phyloP scores from a whole-genome alignment of 371 early-diverging fungal species.

The Actinomortierella ambigua region DNA sequence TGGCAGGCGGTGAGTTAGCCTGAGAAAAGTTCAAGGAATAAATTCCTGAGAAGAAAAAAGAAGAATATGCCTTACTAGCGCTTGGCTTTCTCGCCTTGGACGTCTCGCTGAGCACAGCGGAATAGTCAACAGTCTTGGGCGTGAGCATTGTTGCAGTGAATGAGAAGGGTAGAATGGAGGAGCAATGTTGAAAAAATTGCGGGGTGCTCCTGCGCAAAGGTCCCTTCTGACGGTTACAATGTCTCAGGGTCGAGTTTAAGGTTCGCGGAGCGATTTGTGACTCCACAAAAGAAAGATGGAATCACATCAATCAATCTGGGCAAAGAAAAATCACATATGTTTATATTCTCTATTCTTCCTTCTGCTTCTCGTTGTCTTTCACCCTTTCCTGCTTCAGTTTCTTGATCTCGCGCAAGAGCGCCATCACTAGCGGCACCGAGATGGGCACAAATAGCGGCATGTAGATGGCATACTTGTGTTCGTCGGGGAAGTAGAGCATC shows the following conservation, averaged over 20 bases:
- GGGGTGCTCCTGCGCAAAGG: too few relatives aligned
- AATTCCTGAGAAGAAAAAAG: too few relatives aligned
- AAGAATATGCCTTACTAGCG: constrained; percentile 47
- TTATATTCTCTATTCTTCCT: too few relatives aligned
- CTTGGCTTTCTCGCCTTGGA: constrained; percentile 51
- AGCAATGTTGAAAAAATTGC: constrained; percentile 4
- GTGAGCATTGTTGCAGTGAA: constrained; percentile 10
- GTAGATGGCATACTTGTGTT: constrained; percentile 96
- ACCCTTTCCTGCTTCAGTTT: constrained; percentile 20
- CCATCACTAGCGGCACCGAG: constrained; percentile 73
- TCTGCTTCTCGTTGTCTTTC: constrained; percentile 25
- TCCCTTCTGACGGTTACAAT: too few relatives aligned
- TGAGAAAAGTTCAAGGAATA: too few relatives aligned
- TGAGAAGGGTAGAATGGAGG: background rate
- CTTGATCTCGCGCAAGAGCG: constrained; percentile 58
- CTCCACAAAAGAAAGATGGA: too few relatives aligned
- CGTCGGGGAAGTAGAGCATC: constrained; percentile 95
- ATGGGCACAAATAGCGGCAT: constrained; percentile 96
- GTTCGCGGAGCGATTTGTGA: too few relatives aligned
- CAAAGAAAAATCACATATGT: too few relatives aligned
- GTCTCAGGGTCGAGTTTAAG: too few relatives aligned
- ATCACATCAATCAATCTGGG: too few relatives aligned
- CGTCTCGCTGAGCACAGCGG: constrained; percentile 46
- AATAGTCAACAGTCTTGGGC: constrained; percentile 36
- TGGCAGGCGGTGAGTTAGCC: too few relatives aligned